Evolutionary conservation across 1,284 basidiomycete genomes (phyloP).

Genomic region (Ganoderma multipileum): DNA sequence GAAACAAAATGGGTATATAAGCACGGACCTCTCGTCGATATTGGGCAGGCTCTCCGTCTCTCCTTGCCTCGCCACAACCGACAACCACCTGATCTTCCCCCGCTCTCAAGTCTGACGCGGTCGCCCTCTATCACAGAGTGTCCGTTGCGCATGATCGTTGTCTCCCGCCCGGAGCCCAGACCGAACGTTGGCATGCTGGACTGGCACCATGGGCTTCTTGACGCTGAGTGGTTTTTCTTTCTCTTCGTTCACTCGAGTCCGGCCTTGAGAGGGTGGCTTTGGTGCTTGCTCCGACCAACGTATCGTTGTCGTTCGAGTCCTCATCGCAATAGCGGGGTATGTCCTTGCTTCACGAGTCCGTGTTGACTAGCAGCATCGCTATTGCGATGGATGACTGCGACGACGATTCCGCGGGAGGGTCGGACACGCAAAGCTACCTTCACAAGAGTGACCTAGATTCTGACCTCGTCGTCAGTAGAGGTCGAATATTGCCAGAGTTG

Average conservation of each 20-base stretch:
- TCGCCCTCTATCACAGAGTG: background rate
- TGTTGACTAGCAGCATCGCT: constrained; percentile 44
- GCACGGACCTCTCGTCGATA: background rate
- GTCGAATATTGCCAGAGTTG: too few relatives aligned
- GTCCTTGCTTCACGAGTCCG: constrained; percentile 38
- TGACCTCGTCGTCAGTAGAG: background rate
- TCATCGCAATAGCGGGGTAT: constrained; percentile 44
- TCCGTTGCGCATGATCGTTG: background rate
- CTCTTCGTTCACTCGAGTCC: background rate
- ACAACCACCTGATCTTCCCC: background rate
- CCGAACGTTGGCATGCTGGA: background rate
- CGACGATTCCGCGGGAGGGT: constrained; percentile 44
- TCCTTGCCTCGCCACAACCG: background rate
- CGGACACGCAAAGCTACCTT: constrained; percentile 22
- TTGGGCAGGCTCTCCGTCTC: background rate
- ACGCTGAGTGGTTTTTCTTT: constrained; percentile 7
- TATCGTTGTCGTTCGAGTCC: constrained; percentile 49
- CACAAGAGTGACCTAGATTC: background rate
- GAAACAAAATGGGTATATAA: constrained; percentile 5
- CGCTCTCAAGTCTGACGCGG: background rate
- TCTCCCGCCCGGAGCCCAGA: background rate
- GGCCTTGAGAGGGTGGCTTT: constrained; percentile 10
- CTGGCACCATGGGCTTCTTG: background rate
- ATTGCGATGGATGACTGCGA: constrained; percentile 82
- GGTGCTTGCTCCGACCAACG: constrained; percentile 30